Percentiles rank a stretch among this genome's conserved stretches.
Conservation (phyloP, 2,329 filamentous ascomycete species). For the Rhynchosporium secalis region DNA sequence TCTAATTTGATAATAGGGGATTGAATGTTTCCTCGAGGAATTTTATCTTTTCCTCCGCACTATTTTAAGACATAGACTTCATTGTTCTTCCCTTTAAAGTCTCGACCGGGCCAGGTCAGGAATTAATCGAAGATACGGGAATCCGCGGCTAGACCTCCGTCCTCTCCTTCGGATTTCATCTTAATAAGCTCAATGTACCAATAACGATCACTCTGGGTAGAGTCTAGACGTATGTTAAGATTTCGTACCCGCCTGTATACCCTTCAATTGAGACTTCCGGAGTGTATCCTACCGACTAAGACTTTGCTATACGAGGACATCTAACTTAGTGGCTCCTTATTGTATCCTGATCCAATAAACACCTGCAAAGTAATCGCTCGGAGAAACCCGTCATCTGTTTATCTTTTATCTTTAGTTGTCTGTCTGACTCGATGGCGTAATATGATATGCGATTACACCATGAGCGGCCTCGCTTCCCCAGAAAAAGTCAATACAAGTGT, state of each 20-base stretch:
- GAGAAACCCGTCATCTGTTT: neutral
- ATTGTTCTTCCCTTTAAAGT: too few species aligned
- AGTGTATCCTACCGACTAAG: neutral
- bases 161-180: neutral
- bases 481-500: neutral
- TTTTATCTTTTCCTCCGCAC: too few species aligned
- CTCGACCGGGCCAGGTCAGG: too few species aligned
- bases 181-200: neutral
- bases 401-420: neutral
- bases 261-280: neutral
- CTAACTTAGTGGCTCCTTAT: neutral
- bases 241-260: neutral
- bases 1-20: too few species aligned
- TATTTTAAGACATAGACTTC: too few species aligned
- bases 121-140: neutral
- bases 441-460: neutral
- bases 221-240: slow-evolving; percentile 8
- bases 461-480: neutral
- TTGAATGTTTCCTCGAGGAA: too few species aligned
- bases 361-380: neutral
- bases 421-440: neutral
- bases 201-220: neutral
- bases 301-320: neutral
- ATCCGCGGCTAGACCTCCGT: neutral
- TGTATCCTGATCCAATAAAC: neutral